Evolutionary conservation across 2,329 filamentous ascomycete genomes (phyloP).

Genomic region (Venturia asperata): DNA sequence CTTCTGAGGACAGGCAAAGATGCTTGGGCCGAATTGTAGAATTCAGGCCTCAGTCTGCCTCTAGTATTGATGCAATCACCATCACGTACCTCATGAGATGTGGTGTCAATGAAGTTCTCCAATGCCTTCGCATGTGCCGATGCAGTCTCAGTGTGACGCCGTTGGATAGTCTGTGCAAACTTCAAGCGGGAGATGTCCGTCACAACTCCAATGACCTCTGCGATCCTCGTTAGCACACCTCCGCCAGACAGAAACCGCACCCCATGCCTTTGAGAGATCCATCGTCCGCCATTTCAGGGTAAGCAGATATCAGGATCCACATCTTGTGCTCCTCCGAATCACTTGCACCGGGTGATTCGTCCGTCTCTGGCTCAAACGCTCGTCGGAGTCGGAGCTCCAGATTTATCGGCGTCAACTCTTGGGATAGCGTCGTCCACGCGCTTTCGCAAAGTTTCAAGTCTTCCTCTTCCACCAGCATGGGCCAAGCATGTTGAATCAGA

Average conservation of each 20-base stretch:
- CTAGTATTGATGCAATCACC: too few species aligned
- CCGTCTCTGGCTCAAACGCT: conserved; percentile 29
- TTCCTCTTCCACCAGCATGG: conserved; percentile 14
- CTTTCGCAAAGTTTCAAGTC: conserved; percentile 6
- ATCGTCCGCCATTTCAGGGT: conserved; percentile 17
- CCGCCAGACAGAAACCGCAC: background rate
- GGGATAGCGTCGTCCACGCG: conserved; percentile 10
- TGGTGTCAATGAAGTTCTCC: conserved; percentile 24
- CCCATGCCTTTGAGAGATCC: conserved; percentile 8
- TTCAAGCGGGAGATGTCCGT: conserved; percentile 16
- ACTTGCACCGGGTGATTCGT: conserved; percentile 7
- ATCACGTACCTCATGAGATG: conserved; percentile 18
- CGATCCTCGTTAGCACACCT: background rate
- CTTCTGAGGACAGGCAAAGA: too few species aligned
- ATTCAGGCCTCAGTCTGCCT: background rate
- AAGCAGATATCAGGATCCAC: conserved; percentile 29
- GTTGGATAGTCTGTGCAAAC: conserved; percentile 15
- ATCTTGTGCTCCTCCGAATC: conserved; percentile 19
- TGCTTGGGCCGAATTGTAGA: too few species aligned
- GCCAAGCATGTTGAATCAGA: conserved; percentile 19
- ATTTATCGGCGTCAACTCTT: conserved; percentile 10
- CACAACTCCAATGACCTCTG: background rate
- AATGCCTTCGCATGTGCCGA: conserved; percentile 16
- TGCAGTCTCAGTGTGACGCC: conserved; percentile 13
- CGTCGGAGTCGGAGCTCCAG: conserved; percentile 24